These are phyloP conservation scores for Lipomyces spencermartinsiae DNA, from an alignment of 805 yeast genomes.

Conservation along the genomic window DNA sequence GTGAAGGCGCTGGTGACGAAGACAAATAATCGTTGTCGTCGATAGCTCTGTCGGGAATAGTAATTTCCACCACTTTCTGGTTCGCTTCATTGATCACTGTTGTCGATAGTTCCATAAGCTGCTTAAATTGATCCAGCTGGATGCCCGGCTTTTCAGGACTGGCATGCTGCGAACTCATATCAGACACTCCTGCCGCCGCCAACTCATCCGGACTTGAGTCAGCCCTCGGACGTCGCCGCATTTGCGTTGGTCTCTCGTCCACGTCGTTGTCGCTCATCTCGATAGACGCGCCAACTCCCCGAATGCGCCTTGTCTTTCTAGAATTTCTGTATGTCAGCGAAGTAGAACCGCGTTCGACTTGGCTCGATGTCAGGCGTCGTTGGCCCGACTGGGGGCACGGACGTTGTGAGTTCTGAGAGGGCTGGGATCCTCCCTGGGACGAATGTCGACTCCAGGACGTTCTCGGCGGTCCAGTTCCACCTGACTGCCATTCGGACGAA, in stretches of 20 bases:
- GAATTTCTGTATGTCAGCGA: not conserved
- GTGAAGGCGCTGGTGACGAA: not conserved
- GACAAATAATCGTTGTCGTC: not conserved
- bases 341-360: not conserved
- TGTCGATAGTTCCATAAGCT: not conserved
- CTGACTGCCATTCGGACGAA: not conserved
- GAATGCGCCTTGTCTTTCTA: constrained; percentile 1
- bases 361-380: not conserved
- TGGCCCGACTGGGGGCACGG: not conserved
- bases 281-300: not conserved
- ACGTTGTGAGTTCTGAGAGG: not conserved
- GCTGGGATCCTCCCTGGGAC: not conserved
- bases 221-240: not conserved
- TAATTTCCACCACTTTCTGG: not conserved
- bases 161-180: not conserved
- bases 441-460: not conserved
- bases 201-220: not conserved
- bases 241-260: not conserved
- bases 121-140: not conserved
- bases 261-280: not conserved
- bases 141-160: not conserved
- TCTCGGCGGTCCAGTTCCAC: not conserved
- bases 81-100: not conserved
- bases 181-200: not conserved
- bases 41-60: constrained; percentile 1